Evolutionary conservation across 805 yeast species (phyloP), one percentile per base, ranked within the genome.

Genomic region (Yamadazyma olivae): DNA sequence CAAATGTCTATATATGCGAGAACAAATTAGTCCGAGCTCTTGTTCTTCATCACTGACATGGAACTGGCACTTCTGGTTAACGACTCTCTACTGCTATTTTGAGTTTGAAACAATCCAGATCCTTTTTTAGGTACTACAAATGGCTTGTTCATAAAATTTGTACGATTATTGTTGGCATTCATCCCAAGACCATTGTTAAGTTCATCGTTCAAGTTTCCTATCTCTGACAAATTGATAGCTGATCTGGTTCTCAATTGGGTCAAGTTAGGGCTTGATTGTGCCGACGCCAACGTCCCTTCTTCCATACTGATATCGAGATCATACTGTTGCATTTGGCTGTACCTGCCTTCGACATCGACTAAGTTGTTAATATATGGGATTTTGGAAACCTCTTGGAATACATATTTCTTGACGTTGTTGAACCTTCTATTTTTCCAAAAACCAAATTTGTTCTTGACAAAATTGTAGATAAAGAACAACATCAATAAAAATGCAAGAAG

Each of bases 81-180:
- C 5, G 56, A 48, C 19, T 59, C 66, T 38, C 56, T 36, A 37
- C 64, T 58, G 17, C 31, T 41, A 30, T 43, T 46, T n/a, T 49
- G 53, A 1, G 46, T 39, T 8, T 29, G 37, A 27, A 35, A 41
- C 2, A 32, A 35, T 7, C 33, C 12, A 7, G 48, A 46, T 4
- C 35, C 28, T 29, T 55, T 48, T 39, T 54, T 58, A 3, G 66
- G 68, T 1, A 52, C 47, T 4, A 49, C 41, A 38, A 67, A 67
- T 3, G 71, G 73, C 41, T 58, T 61, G 51, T 52, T 62, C 39
- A 66, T 40, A 39, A 65, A 63, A 28, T 56, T 64, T 13, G 41
- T 32, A 12, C 27, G 30, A 9, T 32, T 33, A 5, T 40, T 45
- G 14, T 43, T 39, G n/a, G n/a, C n/a, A n/a, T n/a, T n/a, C n/a